A percentile compares a stretch with the other conserved stretches of the same genome.
phyloP scores from a whole-genome alignment of 352 stramenopile genomes.

The Thraustochytrium striatum region DNA sequence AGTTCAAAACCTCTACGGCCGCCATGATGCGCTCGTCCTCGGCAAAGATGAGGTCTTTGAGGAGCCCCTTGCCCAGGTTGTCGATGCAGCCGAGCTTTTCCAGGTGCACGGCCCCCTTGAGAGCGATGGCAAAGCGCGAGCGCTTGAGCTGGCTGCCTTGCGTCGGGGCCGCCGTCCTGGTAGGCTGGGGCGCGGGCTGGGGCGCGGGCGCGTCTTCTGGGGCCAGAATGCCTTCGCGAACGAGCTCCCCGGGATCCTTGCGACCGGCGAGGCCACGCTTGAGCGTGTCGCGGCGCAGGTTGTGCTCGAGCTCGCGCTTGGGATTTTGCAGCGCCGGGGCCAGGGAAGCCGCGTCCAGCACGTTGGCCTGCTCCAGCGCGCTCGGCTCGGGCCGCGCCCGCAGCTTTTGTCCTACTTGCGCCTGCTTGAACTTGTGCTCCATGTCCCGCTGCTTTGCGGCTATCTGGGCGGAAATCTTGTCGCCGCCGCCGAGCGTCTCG shows the following conservation, averaged over 20 bases:
- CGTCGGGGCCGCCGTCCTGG: neutral
- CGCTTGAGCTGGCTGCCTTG: slow-evolving; percentile 47
- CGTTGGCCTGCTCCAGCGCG: slow-evolving; percentile 70
- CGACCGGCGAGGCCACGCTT: neutral
- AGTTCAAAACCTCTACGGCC: slow-evolving; percentile 72
- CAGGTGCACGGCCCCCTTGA: slow-evolving; percentile 70
- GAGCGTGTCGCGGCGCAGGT: slow-evolving; percentile 28
- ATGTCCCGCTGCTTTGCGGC: slow-evolving; percentile 52
- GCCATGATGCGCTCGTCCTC: slow-evolving; percentile 70
- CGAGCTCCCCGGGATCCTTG: neutral
- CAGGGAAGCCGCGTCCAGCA: slow-evolving; percentile 53
- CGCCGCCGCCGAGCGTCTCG: slow-evolving; percentile 63
- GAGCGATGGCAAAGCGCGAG: slow-evolving; percentile 68
- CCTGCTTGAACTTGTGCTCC: slow-evolving; percentile 66
- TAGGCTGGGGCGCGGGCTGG: neutral
- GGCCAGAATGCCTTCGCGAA: neutral
- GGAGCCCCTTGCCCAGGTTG: slow-evolving; percentile 65
- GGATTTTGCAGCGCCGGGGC: neutral
- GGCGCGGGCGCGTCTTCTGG: neutral
- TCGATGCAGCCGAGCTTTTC: slow-evolving; percentile 73
- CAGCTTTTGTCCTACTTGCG: slow-evolving; percentile 66
- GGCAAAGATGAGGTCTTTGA: slow-evolving; percentile 75
- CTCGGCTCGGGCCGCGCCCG: slow-evolving; percentile 65
- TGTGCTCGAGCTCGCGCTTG: neutral
- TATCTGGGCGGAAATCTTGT: slow-evolving; percentile 53